Conservation (phyloP, 1,139 yeast species). For the Hyphopichia buzzinii region DNA sequence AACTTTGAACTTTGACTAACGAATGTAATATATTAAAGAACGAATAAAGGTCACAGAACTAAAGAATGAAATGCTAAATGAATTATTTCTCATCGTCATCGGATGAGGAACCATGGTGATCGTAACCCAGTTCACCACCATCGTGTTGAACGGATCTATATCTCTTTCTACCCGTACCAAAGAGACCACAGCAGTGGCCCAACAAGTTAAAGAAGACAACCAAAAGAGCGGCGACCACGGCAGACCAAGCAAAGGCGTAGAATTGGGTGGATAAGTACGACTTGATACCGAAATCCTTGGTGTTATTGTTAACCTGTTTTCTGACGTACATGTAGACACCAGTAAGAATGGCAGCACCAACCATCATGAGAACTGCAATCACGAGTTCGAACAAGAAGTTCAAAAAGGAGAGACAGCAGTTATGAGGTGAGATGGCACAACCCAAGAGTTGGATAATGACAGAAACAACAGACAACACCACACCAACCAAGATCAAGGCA, state of each 20-base stretch:
- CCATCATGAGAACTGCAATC: constrained; percentile 29
- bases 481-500: constrained; percentile 28
- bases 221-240: constrained; percentile 36
- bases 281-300: constrained; percentile 32
- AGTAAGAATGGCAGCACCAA: constrained; percentile 37
- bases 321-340: constrained; percentile 31
- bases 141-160: constrained; percentile 20
- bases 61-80: background rate
- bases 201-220: constrained; percentile 33
- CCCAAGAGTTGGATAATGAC: constrained; percentile 31
- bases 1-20: no score
- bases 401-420: constrained; percentile 38
- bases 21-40: background rate
- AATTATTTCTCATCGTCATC: background rate
- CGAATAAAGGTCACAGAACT: background rate
- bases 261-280: constrained; percentile 39
- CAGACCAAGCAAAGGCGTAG: constrained; percentile 46
- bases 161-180: constrained; percentile 31
- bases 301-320: constrained; percentile 28
- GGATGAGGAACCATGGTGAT: constrained; percentile 15
- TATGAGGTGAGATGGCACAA: constrained; percentile 35
- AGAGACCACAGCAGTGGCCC: constrained; percentile 47
- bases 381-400: constrained; percentile 35
- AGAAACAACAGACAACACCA: constrained; percentile 27
- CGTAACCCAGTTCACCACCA: constrained; percentile 24